Conservation (phyloP, 1,139 yeast genomes). For the Trichomonascaceae sp. region DNA sequence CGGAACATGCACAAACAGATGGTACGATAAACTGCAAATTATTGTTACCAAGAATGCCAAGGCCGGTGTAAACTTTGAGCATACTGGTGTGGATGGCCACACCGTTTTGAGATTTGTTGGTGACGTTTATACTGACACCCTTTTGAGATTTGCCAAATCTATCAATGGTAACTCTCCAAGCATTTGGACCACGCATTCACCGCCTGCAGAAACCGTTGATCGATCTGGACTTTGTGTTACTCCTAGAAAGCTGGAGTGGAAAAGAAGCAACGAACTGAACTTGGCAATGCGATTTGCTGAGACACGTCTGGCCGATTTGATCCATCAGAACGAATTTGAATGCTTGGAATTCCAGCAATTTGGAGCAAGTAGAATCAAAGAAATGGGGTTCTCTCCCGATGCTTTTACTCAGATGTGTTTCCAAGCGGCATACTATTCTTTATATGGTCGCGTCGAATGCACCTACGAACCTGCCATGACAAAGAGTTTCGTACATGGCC, state of each 20-base stretch:
- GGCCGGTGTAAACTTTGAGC: conserved; percentile 91
- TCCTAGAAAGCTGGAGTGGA: conserved; percentile 89
- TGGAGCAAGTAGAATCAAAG: conserved; percentile 74
- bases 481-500: conserved; percentile 75
- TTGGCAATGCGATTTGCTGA: conserved; percentile 85
- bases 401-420: conserved; percentile 93
- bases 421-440: conserved; percentile 87
- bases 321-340: conserved; percentile 83
- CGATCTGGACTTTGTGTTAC: conserved; percentile 40
- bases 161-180: conserved; percentile 80
- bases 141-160: conserved; percentile 75
- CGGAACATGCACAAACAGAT: conserved; percentile 90
- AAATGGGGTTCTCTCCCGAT: conserved; percentile 87
- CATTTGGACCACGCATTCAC: conserved; percentile 54
- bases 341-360: conserved; percentile 69
- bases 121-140: conserved; percentile 87
- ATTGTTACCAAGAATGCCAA: conserved; percentile 88
- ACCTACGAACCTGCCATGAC: conserved; percentile 98
- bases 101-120: conserved; percentile 83
- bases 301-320: conserved; percentile 78
- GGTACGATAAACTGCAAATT: conserved; percentile 90
- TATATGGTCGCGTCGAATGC: conserved; percentile 88
- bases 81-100: conserved; percentile 94
- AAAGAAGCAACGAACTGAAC: conserved; percentile 67
- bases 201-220: conserved; percentile 41